phyloP scores from a whole-genome alignment of 345 rosid species.

The Populus ilicifolia region DNA sequence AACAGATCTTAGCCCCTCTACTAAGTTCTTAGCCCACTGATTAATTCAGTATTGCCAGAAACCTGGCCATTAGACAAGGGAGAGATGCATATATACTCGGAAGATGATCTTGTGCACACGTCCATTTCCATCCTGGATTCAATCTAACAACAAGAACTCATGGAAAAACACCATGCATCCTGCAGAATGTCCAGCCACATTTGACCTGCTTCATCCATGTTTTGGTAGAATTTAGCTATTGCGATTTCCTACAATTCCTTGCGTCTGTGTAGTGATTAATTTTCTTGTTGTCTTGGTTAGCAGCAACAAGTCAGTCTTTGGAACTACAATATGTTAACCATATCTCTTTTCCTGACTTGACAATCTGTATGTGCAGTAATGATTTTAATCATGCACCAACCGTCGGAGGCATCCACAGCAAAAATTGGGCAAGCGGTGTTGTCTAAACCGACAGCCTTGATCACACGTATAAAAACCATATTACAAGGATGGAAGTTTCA shows the following conservation, averaged over 20 bases:
- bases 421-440: conserved; percentile 41
- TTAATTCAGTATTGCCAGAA: not conserved
- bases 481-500: conserved; percentile 32
- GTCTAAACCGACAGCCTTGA: conserved; percentile 9
- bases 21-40: not conserved
- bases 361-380: conserved; percentile 31
- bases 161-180: too few relatives aligned
- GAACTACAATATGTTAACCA: not conserved
- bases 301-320: not conserved
- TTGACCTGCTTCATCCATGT: not conserved
- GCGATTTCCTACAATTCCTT: not conserved
- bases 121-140: not conserved
- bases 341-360: conserved; percentile 9
- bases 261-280: not conserved
- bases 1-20: not conserved
- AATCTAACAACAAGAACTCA: too few relatives aligned
- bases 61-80: not conserved
- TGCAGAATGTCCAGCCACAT: not conserved
- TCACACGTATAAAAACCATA: conserved; percentile 16
- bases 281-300: not conserved
- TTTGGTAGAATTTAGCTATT: not conserved
- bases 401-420: conserved; percentile 36
- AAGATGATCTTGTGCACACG: not conserved
- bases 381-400: conserved; percentile 38
- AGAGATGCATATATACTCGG: not conserved